A percentile compares a stretch with the other conserved stretches of the same genome.
These are phyloP conservation scores for Mediolabrus comicus DNA, from an alignment of 108 stramenopile species.

Conservation along the genomic window DNA sequence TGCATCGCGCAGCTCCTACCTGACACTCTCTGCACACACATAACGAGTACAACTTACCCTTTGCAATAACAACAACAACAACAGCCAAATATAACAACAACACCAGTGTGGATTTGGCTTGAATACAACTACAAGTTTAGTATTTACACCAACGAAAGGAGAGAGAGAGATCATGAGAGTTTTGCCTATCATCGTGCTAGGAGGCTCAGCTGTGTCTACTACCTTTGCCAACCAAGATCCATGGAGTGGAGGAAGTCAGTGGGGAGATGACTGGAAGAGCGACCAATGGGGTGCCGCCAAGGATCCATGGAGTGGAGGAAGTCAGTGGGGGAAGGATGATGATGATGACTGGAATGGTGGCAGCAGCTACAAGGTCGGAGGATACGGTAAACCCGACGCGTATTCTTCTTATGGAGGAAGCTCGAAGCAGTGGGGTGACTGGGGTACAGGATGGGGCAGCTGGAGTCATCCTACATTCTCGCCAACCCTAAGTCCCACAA, in stretches of 20 bases:
- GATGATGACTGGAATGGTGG: background rate
- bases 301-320: background rate
- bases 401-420: background rate
- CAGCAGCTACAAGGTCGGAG: too few relatives aligned
- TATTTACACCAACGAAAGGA: too few relatives aligned
- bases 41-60: too few relatives aligned
- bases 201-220: background rate
- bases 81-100: background rate
- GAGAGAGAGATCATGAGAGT: conserved; percentile 1
- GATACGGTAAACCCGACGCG: too few relatives aligned
- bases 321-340: background rate
- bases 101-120: too few relatives aligned
- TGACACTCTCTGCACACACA: too few relatives aligned
- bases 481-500: background rate
- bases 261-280: background rate
- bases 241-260: background rate
- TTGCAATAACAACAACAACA: background rate
- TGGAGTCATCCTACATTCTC: background rate
- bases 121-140: too few relatives aligned
- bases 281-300: background rate
- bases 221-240: background rate
- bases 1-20: too few relatives aligned
- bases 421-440: background rate
- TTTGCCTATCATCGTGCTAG: background rate
- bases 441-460: background rate